A percentile compares a stretch with the other conserved stretches of the same genome.
These are phyloP conservation scores for Chloris gayana DNA, from an alignment of 176 grass and related monocot genomes.

Conservation along the genomic window DNA sequence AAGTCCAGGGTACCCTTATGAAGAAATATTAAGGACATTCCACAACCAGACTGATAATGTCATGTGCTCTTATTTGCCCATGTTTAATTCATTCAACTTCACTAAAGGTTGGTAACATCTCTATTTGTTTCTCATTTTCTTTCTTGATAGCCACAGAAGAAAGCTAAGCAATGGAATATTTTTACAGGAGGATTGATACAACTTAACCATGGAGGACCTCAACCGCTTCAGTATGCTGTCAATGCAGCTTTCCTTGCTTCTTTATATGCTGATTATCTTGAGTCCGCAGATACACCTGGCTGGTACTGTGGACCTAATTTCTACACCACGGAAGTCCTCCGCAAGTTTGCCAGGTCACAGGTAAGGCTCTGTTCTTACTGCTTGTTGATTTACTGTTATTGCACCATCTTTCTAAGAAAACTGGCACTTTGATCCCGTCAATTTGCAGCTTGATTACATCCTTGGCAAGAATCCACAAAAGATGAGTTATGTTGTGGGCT, in stretches of 20 bases:
- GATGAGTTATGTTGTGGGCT: conserved; percentile 86
- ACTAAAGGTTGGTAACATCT: conserved; percentile 68
- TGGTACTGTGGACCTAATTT: conserved; percentile 96
- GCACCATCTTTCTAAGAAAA: conserved; percentile 1
- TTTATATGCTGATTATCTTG: conserved; percentile 80
- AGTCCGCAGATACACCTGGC: conserved; percentile 81
- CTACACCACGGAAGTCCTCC: conserved; percentile 82
- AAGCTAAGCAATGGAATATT: conserved; percentile 26
- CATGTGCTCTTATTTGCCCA: conserved; percentile 81
- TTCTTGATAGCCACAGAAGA: conserved; percentile 3
- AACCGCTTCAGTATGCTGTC: conserved; percentile 87
- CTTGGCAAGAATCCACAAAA: conserved; percentile 85
- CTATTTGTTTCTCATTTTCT: conserved; percentile 20
- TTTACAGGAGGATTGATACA: conserved; percentile 88
- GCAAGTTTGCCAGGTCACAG: conserved; percentile 84
- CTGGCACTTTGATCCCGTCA: conserved; percentile 36
- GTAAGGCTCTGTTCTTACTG: conserved; percentile 42
- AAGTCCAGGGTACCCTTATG: conserved; percentile 90
- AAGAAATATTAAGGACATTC: conserved; percentile 91
- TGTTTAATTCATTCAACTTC: conserved; percentile 85
- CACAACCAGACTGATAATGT: conserved; percentile 88
- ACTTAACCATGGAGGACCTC: conserved; percentile 85
- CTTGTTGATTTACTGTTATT: conserved; percentile 11
- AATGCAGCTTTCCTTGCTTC: conserved; percentile 95
- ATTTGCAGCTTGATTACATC: conserved; percentile 83